Evolutionary conservation across 345 rosid genomes (phyloP).

Genomic region (Gossypium ekmanianum): DNA sequence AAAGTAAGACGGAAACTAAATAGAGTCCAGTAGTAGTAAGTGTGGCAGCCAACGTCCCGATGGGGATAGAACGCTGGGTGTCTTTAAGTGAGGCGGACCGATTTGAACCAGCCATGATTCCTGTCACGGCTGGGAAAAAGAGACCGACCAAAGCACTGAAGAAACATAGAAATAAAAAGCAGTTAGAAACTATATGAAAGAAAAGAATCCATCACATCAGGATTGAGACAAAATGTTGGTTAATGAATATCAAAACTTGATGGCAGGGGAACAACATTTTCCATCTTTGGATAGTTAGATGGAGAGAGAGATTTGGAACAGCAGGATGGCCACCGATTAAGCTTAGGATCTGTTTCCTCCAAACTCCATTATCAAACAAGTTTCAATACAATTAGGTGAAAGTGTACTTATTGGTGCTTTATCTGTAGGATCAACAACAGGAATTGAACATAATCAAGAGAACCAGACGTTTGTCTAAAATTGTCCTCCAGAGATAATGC

Average conservation of each 20-base stretch:
- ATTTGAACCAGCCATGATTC: constrained; percentile 99
- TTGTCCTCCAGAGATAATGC: not conserved
- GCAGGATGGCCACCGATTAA: not conserved
- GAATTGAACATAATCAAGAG: constrained; percentile 11
- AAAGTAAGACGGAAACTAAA: constrained; percentile 67
- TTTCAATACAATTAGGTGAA: not conserved
- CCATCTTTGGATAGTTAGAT: constrained; percentile 2
- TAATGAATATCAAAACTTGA: not conserved
- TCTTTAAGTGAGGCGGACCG: constrained; percentile 93
- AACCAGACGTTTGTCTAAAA: not conserved
- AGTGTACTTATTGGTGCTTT: not conserved
- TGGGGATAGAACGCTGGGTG: constrained; percentile 91
- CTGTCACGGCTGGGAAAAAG: constrained; percentile 98
- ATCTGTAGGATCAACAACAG: not conserved
- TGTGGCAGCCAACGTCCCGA: constrained; percentile 96
- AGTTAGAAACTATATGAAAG: constrained; percentile 2
- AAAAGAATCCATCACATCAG: not conserved
- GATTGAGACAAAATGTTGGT: not conserved
- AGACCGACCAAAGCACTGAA: constrained; percentile 67
- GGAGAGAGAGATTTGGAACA: not conserved
- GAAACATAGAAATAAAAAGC: not conserved
- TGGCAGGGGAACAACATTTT: constrained; percentile 5
- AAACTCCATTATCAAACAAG: not conserved
- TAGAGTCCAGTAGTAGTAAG: constrained; percentile 76
- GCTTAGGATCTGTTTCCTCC: constrained; percentile 5